These are phyloP conservation scores for Fusarium sp. DNA, from an alignment of 2,329 filamentous ascomycete genomes.

Conservation along the genomic window DNA sequence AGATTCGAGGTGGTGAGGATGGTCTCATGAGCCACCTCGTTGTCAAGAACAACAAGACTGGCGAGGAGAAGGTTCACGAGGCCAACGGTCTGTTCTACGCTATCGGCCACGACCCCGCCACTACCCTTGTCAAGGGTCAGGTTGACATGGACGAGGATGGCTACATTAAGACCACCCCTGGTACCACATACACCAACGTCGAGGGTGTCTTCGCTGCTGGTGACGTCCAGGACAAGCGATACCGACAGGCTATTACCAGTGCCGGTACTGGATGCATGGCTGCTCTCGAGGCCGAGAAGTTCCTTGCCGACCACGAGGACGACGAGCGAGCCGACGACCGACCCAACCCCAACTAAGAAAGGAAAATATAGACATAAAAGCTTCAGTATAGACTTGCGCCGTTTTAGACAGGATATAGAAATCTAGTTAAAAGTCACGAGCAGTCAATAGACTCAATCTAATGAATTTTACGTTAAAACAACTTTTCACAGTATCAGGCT, in stretches of 20 bases:
- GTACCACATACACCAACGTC: slow-evolving; percentile 87
- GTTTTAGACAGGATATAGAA: slow-evolving; percentile 40
- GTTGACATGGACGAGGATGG: slow-evolving; percentile 88
- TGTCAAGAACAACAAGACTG: slow-evolving; percentile 81
- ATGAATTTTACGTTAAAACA: slow-evolving; percentile 5
- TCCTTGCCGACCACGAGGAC: slow-evolving; percentile 77
- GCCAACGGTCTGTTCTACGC: slow-evolving; percentile 97
- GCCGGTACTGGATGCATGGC: slow-evolving; percentile 96
- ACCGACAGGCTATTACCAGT: slow-evolving; percentile 97
- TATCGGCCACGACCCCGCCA: slow-evolving; percentile 95
- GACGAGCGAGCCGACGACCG: slow-evolving; percentile 29
- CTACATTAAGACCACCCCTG: slow-evolving; percentile 89
- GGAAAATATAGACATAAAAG: slow-evolving; percentile 23
- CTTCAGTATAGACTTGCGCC: slow-evolving; percentile 35
- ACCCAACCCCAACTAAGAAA: slow-evolving; percentile 29
- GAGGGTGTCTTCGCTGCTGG: slow-evolving; percentile 96
- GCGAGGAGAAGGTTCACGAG: slow-evolving; percentile 82
- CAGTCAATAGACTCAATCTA: slow-evolving; percentile 30
- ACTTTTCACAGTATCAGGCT: neutral
- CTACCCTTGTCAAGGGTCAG: slow-evolving; percentile 88
- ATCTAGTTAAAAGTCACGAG: slow-evolving; percentile 27
- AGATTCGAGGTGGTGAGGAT: slow-evolving; percentile 86
- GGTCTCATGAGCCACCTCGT: slow-evolving; percentile 90
- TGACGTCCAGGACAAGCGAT: slow-evolving; percentile 98
- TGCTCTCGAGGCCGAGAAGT: slow-evolving; percentile 95